Evolutionary conservation across 768 basidiomycete genomes (phyloP), one percentile per base, ranked within the genome.

Genomic region (Porpolomopsis calyptriformis): DNA sequence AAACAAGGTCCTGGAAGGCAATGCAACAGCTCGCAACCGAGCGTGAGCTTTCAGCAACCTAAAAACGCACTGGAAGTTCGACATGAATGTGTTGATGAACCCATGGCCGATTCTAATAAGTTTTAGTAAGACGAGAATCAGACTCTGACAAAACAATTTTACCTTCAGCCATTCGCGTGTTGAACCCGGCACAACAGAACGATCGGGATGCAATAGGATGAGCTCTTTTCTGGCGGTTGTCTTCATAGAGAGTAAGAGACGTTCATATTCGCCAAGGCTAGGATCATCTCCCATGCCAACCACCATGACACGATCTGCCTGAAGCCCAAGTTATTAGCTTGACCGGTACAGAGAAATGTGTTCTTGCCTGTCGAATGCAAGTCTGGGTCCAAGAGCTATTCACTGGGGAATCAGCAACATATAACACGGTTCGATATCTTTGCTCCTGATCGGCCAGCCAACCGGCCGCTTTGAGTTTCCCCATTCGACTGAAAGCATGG

Each of bases 161-260:
- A 88, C 91, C 74, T 91, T 90, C 43, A 99, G 71, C 94, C 96
- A 99, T 61, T 87, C 85, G 34, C 94, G 76, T 29, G 96, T 99
- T 7, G 87, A 92, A 2, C 94, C 94, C 3, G 92, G 82, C 7
- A 75, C 67, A 3, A 98, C 88, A 18, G 81, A 82, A 31, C 92
- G 81, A 58, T 96, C 89, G 2, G 92, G 82, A 57, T 99, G 96
- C 8, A 99, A 70, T 4, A 99, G 70, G 4, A 99, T 83, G 22
- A 99, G 77, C 60, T 99, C 96, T 64, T 98, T 98, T 45, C 96
- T 70, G n/a, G 94, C 96, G 0, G 94, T 98, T 0, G 94, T 97
- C 68, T 98, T 98, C 74, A 92, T 86, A 1, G 92, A 92, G 34
- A 97, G 71, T 18, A 99, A 65, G 3, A 98, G 69, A 44, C 93